A percentile compares a stretch with the other conserved stretches of the same genome.
phyloP scores from a whole-genome alignment of 306 rosid species.

The Quercus parvula region DNA sequence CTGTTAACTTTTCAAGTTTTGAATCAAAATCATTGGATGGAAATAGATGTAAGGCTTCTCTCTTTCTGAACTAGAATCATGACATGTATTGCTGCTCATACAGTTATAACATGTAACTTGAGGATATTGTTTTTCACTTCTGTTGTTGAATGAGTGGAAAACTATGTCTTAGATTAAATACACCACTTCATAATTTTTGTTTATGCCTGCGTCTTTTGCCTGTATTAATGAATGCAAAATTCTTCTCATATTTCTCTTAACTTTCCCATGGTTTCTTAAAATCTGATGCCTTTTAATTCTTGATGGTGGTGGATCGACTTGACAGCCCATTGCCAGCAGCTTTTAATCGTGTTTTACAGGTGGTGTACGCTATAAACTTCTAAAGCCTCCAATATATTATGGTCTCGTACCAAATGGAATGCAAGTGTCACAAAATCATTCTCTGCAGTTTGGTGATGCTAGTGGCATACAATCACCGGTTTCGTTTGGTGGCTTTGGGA shows the following conservation, averaged over 20 bases:
- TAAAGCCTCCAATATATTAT: constrained; percentile 23
- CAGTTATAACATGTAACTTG: neutral
- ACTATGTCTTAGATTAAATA: neutral
- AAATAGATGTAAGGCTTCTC: neutral
- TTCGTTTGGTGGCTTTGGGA: constrained; percentile 93
- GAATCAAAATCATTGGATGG: neutral
- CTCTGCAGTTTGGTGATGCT: constrained; percentile 86
- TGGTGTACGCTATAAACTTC: constrained; percentile 26
- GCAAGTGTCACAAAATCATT: constrained; percentile 28
- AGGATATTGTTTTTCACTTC: neutral
- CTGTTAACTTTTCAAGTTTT: neutral
- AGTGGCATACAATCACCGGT: constrained; percentile 97
- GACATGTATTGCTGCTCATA: neutral
- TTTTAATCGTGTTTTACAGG: constrained; percentile 86
- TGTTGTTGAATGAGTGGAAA: neutral
- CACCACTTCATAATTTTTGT: neutral
- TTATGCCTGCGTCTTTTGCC: neutral
- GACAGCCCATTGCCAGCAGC: constrained; percentile 84
- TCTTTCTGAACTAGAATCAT: neutral
- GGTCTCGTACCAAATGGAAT: constrained; percentile 22
- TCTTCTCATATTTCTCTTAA: neutral
- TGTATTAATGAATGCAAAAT: neutral
- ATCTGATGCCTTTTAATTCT: constrained; percentile 28
- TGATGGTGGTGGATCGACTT: constrained; percentile 28
- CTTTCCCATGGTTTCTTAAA: neutral